Base-by-base conservation (phyloP, 2,329 filamentous ascomycete species). In the Fusarium tricinctum region DNA sequence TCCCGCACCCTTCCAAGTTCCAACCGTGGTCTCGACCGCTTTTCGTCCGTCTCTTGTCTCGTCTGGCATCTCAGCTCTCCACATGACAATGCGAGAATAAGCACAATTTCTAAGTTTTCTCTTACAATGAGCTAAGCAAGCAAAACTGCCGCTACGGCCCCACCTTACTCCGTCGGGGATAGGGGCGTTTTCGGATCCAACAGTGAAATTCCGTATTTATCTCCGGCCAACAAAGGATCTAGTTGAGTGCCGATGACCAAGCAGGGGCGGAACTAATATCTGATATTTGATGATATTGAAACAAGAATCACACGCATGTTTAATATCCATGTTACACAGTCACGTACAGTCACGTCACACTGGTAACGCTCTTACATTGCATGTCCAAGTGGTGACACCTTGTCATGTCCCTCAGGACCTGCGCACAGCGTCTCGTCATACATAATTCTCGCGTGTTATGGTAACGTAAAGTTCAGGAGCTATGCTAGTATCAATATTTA, bases 11-110 rank as follows among this genome's bases (percentile, higher is more conserved):
- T 39, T 35, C 28, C 10, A 33, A 28, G 26, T 26, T 26, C 8
- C 26, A 26, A 42, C 26, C 22, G 20, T 45, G 60, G 65, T 69
- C 65, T 66, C 60, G 63, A 68, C 53, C 45, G 13, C 40, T 17
- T 12, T 45, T 46, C 10, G 32, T 33, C 55, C 40, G 45, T 20
- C 14, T 7, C 42, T 9, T 23, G 23, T 23, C 23, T 23, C 32
- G 45, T 20, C 14, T 7, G 42, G 9, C 10, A 28, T 12, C 28
- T 30, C 28, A 30, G 28, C 28, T 30, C 28, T 26, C 28, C 28
- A 30, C 28, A 30, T 30, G 28, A 30, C 28, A 30, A 30, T 30
- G 4, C 28, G 28, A 30, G 28, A 30, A 30, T 30, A 30, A 30
- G 28, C 28, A 30, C 28, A 10, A 30, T 30, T 30, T 30, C 28